Evolutionary conservation across 2,329 filamentous ascomycete genomes (phyloP).

Genomic region (Fusarium solani-melongenae): DNA sequence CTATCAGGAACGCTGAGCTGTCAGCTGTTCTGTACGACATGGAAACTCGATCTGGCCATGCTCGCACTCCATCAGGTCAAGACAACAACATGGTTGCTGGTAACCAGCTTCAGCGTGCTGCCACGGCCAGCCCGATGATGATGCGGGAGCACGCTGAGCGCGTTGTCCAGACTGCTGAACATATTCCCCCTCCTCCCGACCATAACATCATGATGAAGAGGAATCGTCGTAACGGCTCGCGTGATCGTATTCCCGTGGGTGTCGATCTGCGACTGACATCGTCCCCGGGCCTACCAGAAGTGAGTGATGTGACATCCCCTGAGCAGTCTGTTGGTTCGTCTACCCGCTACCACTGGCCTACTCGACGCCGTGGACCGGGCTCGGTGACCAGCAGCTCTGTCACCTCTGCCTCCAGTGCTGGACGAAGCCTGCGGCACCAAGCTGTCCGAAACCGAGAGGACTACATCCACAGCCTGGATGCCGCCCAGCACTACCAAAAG

Average conservation of each 20-base stretch:
- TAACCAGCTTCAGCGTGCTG: conserved; percentile 68
- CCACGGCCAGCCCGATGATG: conserved; percentile 76
- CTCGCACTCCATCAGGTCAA: conserved; percentile 54
- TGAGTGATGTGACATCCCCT: conserved; percentile 66
- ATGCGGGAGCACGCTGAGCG: conserved; percentile 60
- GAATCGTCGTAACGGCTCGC: conserved; percentile 74
- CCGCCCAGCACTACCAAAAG: conserved; percentile 73
- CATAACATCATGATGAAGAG: conserved; percentile 71
- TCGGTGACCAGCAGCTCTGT: conserved; percentile 69
- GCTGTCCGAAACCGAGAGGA: conserved; percentile 75
- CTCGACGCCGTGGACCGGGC: conserved; percentile 63
- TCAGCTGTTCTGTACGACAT: conserved; percentile 38
- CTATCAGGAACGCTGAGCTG: conserved; percentile 41
- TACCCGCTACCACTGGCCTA: conserved; percentile 65
- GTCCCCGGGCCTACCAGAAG: conserved; percentile 62
- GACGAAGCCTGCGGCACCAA: conserved; percentile 61
- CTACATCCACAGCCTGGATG: conserved; percentile 87
- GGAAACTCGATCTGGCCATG: conserved; percentile 46
- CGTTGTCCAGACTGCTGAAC: conserved; percentile 46
- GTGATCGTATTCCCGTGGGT: conserved; percentile 81
- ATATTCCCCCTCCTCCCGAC: conserved; percentile 65
- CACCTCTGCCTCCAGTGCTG: conserved; percentile 65
- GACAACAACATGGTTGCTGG: conserved; percentile 56
- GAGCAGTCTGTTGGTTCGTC: conserved; percentile 67
- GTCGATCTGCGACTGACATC: conserved; percentile 73